These are phyloP conservation scores for Globisporangium cylindrosporum DNA, from an alignment of 352 stramenopile genomes.

Conservation along the genomic window DNA sequence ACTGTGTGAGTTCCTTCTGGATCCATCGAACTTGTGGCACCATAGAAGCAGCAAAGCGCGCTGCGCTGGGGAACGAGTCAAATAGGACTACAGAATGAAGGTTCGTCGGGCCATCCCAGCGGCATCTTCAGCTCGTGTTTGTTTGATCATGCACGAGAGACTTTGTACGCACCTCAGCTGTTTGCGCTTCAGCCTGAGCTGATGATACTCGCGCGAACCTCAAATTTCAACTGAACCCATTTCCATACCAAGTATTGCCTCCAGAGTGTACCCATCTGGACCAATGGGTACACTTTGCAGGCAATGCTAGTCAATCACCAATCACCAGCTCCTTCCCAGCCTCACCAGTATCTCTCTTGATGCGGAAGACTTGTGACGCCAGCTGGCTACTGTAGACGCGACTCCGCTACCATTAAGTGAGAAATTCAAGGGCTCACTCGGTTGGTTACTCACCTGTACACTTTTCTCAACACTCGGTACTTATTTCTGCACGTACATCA, in stretches of 20 bases:
- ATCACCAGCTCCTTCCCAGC: no score
- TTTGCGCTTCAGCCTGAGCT: not conserved
- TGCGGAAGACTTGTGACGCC: not conserved
- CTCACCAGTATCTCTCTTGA: no score
- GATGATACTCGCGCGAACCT: not conserved
- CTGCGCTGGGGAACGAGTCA: not conserved
- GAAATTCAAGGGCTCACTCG: no score
- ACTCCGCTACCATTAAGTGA: not conserved
- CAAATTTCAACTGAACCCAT: not conserved
- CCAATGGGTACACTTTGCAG: not conserved
- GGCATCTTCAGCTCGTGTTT: not conserved
- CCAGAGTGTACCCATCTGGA: not conserved
- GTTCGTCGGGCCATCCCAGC: not conserved
- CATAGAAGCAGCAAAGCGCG: not conserved
- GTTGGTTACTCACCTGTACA: not conserved
- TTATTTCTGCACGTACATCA: not conserved
- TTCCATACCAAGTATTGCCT: not conserved
- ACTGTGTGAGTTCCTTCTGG: not conserved
- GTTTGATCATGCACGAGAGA: not conserved
- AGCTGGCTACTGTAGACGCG: not conserved
- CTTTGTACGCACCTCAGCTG: not conserved
- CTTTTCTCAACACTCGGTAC: not conserved
- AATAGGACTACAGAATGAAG: not conserved
- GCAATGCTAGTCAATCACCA: no score
- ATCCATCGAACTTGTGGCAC: not conserved